Base-by-base conservation (phyloP, 2,329 filamentous ascomycete species). In the Cercospora citrullina region DNA sequence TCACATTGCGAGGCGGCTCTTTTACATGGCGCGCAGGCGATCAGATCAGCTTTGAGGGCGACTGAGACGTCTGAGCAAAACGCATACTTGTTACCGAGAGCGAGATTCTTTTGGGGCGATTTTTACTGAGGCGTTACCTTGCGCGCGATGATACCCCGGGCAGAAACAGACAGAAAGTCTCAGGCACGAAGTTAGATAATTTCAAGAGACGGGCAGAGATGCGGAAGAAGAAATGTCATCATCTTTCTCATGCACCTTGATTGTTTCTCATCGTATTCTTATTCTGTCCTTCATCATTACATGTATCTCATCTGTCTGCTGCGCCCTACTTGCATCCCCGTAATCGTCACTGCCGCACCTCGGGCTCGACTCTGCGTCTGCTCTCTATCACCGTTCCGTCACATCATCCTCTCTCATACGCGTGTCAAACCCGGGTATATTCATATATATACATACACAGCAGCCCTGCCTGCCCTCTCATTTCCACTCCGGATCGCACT, bases 271-370 rank as follows among this genome's bases (percentile, higher is more conserved):
- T 51, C 45, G 18, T 51, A 21, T 51, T 51, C 21, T 14, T 51
- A 14, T 14, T 26, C 45, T 51, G 18, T 23, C 9, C 45, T 51
- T 51, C 45, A 23, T 51, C 45, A 51, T 51, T 51, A 51, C 45
- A 51, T 51, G 45, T 51, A 51, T 51, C 45, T 51, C 45, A 51
- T 51, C 45, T 23, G 45, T 51, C 45, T 51, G 45, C 45, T 51
- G 45, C 45, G 45, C 45, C 21, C 45, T 23, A 51, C 45, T 51
- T 51, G 21, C 45, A 23, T 51, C 21, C 21, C 45, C 18, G 21
- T 51, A 14, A 51, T 23, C 45, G 21, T 51, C 45, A 26, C 45
- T 51, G 45, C 45, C 45, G 45, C 45, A 23, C 45, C 18, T 21
- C 45, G 21, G 21, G 45, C 45, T 51, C 18, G 45, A 51, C 21